Percentiles rank a stretch among this genome's conserved stretches.
These are phyloP conservation scores for Trypanosoma cruzi DNA, from an alignment of 208 protist genomes.

Conservation along the genomic window DNA sequence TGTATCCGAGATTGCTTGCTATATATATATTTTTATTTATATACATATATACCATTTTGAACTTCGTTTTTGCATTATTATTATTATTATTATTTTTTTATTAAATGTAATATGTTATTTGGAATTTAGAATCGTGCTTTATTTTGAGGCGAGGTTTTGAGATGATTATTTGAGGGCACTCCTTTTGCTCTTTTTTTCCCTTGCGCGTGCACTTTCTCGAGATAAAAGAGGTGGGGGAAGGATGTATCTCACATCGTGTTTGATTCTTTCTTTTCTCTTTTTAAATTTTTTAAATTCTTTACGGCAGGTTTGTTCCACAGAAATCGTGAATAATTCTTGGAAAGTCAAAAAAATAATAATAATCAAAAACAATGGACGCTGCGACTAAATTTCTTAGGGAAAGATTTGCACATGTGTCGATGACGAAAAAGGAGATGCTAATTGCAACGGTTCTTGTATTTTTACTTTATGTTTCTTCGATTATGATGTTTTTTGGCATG, in stretches of 20 bases:
- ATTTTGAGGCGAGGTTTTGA: background rate
- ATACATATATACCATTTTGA: conserved; percentile 15
- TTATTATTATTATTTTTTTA: conserved; percentile 19
- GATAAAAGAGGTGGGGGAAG: no score
- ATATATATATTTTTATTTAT: conserved; percentile 9
- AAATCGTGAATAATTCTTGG: no score
- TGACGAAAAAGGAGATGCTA: conserved; percentile 16
- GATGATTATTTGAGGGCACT: background rate
- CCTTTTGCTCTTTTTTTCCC: no score
- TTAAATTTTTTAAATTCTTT: background rate
- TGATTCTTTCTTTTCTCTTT: background rate
- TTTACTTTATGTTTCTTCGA: conserved; percentile 33
- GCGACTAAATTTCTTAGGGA: background rate
- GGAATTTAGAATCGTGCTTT: no score
- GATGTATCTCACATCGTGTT: no score
- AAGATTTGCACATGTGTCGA: background rate
- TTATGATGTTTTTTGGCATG: conserved; percentile 52
- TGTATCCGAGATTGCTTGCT: background rate
- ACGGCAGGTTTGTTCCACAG: background rate
- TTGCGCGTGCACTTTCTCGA: no score
- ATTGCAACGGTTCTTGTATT: conserved; percentile 26
- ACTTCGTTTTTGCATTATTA: conserved; percentile 2
- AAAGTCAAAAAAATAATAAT: no score
- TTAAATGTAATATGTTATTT: conserved; percentile 7
- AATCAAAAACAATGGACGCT: background rate